These are phyloP conservation scores for Rhexocercosporidium sp. DNA, from an alignment of 2,329 filamentous ascomycete species.

Conservation along the genomic window DNA sequence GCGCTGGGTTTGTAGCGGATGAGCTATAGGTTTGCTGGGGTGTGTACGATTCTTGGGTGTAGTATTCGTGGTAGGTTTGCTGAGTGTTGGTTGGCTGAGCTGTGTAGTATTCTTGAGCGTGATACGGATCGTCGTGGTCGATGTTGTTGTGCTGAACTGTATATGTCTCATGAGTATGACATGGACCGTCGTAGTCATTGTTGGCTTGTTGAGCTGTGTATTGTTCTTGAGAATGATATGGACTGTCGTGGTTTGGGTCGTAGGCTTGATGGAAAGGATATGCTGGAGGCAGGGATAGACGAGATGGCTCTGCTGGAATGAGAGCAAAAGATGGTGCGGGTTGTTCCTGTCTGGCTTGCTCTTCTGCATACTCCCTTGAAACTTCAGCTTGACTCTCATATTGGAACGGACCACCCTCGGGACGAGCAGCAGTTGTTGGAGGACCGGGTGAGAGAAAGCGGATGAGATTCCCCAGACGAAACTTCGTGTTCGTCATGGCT, in stretches of 20 bases:
- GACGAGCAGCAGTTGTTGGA: background rate
- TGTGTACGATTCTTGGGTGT: background rate
- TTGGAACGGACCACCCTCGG: background rate
- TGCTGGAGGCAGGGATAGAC: background rate
- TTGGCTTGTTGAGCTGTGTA: too few relatives aligned
- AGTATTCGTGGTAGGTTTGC: background rate
- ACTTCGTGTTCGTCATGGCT: background rate
- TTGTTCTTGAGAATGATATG: too few relatives aligned
- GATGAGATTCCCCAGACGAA: background rate
- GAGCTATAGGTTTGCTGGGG: background rate
- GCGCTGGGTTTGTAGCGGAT: background rate
- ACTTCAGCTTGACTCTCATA: background rate
- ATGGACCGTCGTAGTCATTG: too few relatives aligned
- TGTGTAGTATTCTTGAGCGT: too few relatives aligned
- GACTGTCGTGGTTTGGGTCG: too few relatives aligned
- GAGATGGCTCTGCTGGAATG: background rate
- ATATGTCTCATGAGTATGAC: too few relatives aligned
- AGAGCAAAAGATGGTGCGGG: background rate
- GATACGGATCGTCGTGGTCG: too few relatives aligned
- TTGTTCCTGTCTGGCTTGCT: background rate
- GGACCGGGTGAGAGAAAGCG: background rate
- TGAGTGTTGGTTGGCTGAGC: too few relatives aligned
- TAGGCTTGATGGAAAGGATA: background rate
- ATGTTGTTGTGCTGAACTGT: too few relatives aligned
- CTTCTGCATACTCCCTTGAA: background rate